phyloP scores from a whole-genome alignment of 2,329 filamentous ascomycete genomes.

The Cladophialophora immunda region DNA sequence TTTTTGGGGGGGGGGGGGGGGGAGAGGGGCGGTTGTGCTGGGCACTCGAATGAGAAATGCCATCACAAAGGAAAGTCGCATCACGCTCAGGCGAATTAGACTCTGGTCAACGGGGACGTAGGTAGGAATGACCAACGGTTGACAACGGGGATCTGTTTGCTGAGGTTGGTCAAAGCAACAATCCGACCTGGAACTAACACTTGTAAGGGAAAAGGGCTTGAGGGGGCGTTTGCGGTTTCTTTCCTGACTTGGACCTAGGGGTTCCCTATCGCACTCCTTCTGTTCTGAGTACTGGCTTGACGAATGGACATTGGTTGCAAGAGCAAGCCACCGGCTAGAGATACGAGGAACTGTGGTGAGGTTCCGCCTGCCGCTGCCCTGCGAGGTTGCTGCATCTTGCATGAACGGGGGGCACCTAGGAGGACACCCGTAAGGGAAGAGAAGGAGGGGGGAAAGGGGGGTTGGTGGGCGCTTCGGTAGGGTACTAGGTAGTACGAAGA shows the following conservation, averaged over 20 bases:
- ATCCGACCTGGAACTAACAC: background rate
- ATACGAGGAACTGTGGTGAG: conserved; percentile 1
- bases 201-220: background rate
- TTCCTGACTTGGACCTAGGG: background rate
- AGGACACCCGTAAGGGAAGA: background rate
- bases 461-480: no score
- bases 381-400: conserved; percentile 7
- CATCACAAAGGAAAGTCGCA: conserved; percentile 1
- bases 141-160: background rate
- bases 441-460: conserved; percentile 1
- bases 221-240: background rate
- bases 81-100: background rate
- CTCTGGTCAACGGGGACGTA: background rate
- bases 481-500: no score
- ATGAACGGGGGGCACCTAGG: conserved; percentile 1
- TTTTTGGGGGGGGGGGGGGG: background rate
- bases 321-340: conserved; percentile 11
- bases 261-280: background rate
- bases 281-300: conserved; percentile 17
- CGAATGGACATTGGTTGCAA: conserved; percentile 5
- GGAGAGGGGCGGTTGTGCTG: background rate
- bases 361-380: conserved; percentile 3
- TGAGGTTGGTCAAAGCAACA: background rate
- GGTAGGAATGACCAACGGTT: conserved; percentile 6
- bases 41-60: background rate